These are phyloP conservation scores for Kingdonia uniflora DNA, from an alignment of 164 flowering plant genomes.

Conservation along the genomic window DNA sequence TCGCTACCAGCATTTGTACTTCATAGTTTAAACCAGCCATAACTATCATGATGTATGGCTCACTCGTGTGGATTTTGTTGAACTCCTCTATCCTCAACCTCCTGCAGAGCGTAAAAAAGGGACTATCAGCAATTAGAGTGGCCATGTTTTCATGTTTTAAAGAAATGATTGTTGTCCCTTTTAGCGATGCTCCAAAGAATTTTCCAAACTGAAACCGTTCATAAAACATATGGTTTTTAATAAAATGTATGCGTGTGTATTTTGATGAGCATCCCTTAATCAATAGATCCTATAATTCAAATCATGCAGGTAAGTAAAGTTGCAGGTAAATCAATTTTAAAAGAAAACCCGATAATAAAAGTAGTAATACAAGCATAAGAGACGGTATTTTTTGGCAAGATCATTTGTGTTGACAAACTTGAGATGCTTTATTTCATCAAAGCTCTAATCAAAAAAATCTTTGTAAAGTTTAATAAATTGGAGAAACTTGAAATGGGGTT, in stretches of 20 bases:
- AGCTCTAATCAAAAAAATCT: slow-evolving; percentile 98
- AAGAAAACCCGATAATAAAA: slow-evolving; percentile 94
- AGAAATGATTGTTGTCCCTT: too few relatives aligned
- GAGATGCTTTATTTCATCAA: slow-evolving; percentile 97
- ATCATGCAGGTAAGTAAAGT: slow-evolving; percentile 87
- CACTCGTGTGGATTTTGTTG: too few relatives aligned
- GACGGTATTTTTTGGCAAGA: slow-evolving; percentile 92
- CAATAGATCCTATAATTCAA: slow-evolving; percentile 84
- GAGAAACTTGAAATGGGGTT: slow-evolving; percentile 27
- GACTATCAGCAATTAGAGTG: too few relatives aligned
- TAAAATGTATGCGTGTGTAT: slow-evolving; percentile 87
- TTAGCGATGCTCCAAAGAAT: too few relatives aligned
- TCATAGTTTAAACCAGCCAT: too few relatives aligned
- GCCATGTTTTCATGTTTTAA: too few relatives aligned
- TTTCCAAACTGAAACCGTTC: slow-evolving; percentile 95
- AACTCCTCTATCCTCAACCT: too few relatives aligned
- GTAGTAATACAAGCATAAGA: slow-evolving; percentile 92
- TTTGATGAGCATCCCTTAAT: slow-evolving; percentile 81
- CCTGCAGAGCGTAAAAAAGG: too few relatives aligned
- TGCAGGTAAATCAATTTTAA: slow-evolving; percentile 97
- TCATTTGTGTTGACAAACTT: slow-evolving; percentile 95
- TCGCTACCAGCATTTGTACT: too few relatives aligned
- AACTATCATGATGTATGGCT: too few relatives aligned
- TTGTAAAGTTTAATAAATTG: slow-evolving; percentile 51
- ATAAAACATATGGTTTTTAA: slow-evolving; percentile 95